Conservation (phyloP, 2,329 filamentous ascomycete species). For the Aschersonia sp. region DNA sequence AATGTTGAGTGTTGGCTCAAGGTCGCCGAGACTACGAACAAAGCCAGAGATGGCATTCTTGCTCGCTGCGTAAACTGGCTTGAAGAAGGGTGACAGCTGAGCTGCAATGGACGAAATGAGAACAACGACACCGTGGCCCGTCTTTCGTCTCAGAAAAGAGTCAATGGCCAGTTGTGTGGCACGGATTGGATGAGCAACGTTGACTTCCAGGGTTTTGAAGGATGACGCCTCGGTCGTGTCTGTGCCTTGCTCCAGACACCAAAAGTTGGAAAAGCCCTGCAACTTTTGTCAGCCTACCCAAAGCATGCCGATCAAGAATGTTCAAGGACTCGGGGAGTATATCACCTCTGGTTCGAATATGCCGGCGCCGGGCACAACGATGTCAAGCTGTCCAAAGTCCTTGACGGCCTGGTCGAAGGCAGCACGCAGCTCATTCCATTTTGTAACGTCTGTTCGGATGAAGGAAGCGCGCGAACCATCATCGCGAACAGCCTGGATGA, state of each 20-base stretch:
- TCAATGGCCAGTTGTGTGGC: conserved; percentile 16
- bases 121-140: conserved; percentile 10
- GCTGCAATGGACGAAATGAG: conserved; percentile 13
- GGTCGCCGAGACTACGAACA: conserved; percentile 15
- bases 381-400: conserved; percentile 2
- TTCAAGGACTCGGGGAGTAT: background rate
- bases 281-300: background rate
- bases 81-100: conserved; percentile 8
- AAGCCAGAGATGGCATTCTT: conserved; percentile 15
- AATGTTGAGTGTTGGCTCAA: conserved; percentile 14
- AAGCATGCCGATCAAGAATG: background rate
- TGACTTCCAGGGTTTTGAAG: conserved; percentile 11
- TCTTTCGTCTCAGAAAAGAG: conserved; percentile 9
- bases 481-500: background rate
- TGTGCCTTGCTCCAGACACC: conserved; percentile 1
- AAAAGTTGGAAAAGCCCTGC: conserved; percentile 2
- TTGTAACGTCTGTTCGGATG: conserved; percentile 20
- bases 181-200: conserved; percentile 16
- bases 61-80: conserved; percentile 14
- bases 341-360: conserved; percentile 2
- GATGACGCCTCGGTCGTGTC: conserved; percentile 2
- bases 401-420: conserved; percentile 13
- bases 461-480: conserved; percentile 15
- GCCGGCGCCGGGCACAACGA: conserved; percentile 2
- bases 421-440: conserved; percentile 14